Evolutionary conservation across 2,329 filamentous ascomycete species (phyloP), one percentile per base, ranked within the genome.

Genomic region (Scortechinia acanthostroma): DNA sequence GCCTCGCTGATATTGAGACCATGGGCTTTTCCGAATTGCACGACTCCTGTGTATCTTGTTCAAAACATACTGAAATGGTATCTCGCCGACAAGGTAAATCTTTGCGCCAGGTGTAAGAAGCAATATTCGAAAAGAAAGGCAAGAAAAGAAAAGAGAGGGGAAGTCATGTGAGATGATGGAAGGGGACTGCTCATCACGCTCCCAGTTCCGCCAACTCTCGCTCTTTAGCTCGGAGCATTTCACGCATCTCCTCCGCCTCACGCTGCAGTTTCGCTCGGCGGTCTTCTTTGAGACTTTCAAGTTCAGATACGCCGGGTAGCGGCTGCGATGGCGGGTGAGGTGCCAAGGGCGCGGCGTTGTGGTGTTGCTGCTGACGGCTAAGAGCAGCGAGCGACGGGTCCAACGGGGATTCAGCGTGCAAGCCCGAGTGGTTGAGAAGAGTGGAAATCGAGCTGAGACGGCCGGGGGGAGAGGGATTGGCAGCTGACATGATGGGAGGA

Each of bases 201-300:
- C 62, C 66, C 47, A 77, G 57, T 28, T 70, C 69, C 43, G 82
- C 81, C 46, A 91, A 65, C 55, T 91, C 86, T 42, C 80, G 72
- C 62, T 91, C 86, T 56, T 90, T 91, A 13, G 78, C 83, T 6
- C 80, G 73, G 22, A 91, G 68, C 60, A 85, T 70, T 58, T 83
- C 78, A 28, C 86, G 75, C 80, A 93, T 93, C 44, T 73, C 71
- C 55, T 91, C 86, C 0, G 86, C 81, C 59, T 94, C 88, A 20
- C 80, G 72, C 57, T 83, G 76, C 43, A 94, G 65, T 42, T 80
- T 75, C 5, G 76, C 77, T 43, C 84, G 73, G 46, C 80, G 74
- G 51, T 86, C 83, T 3, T 74, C 71, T 52, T 76, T 83, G 4
- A 68, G 57, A 14, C 66, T 67, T 22, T 77, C 76, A n/a, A 60